Percentiles rank a stretch among this genome's conserved stretches.
Evolutionary conservation across 1,139 yeast genomes (phyloP).

Genomic region (Sugiyamaella novakii): DNA sequence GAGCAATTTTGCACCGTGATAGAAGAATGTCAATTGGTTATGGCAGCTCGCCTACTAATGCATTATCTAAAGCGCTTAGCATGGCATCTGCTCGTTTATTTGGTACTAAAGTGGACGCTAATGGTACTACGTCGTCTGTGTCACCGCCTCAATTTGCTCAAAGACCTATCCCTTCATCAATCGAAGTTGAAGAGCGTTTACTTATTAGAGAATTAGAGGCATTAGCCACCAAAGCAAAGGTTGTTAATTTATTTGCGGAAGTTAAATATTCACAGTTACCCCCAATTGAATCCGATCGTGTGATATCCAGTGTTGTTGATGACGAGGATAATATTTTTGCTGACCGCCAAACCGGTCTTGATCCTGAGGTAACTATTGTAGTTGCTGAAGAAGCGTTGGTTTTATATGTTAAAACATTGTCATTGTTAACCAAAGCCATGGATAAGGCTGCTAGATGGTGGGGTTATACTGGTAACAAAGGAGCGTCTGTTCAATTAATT

Average conservation of each 20-base stretch:
- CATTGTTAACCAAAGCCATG: conserved; percentile 85
- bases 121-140: conserved; percentile 32
- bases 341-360: conserved; percentile 8
- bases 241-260: conserved; percentile 85
- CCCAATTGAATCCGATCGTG: conserved; percentile 40
- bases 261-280: conserved; percentile 59
- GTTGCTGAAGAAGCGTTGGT: conserved; percentile 87
- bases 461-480: conserved; percentile 53
- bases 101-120: conserved; percentile 50
- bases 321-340: conserved; percentile 53
- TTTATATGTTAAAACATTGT: conserved; percentile 77
- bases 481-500: conserved; percentile 57
- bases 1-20: conserved; percentile 14
- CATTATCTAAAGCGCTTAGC: conserved; percentile 82
- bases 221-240: conserved; percentile 86
- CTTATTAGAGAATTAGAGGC: conserved; percentile 63
- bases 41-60: conserved; percentile 78
- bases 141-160: conserved; percentile 43
- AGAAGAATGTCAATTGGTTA: conserved; percentile 44
- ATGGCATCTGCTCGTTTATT: conserved; percentile 86
- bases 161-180: conserved; percentile 26
- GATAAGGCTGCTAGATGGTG: conserved; percentile 86
- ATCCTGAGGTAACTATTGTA: conserved; percentile 55
- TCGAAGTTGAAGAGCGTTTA: conserved; percentile 39
- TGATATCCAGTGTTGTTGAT: conserved; percentile 26